Evolutionary conservation across 768 basidiomycete species (phyloP).

Genomic region (Pulveroboletus sp.): DNA sequence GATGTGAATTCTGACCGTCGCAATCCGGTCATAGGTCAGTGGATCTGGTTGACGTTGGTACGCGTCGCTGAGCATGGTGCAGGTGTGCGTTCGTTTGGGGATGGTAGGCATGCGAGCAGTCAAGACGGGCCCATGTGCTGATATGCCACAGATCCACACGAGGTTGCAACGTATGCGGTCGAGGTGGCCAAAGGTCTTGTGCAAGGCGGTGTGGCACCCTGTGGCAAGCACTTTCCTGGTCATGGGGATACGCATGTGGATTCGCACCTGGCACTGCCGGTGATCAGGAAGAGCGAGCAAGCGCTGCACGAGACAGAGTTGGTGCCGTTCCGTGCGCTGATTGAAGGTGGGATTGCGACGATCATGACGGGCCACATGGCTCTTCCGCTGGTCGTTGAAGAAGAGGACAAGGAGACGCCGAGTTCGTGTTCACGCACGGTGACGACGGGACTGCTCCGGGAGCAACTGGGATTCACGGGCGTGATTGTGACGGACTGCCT

Average conservation of each 20-base stretch:
- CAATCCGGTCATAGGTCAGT: slow-evolving; percentile 70
- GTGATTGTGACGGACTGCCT: slow-evolving; percentile 73
- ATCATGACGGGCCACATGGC: slow-evolving; percentile 80
- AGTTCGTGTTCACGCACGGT: slow-evolving; percentile 55
- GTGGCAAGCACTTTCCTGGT: slow-evolving; percentile 71
- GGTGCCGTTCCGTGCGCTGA: slow-evolving; percentile 52
- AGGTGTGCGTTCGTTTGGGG: slow-evolving; percentile 73
- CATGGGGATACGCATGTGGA: slow-evolving; percentile 74
- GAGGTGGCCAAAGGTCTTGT: slow-evolving; percentile 51
- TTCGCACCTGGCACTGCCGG: slow-evolving; percentile 64
- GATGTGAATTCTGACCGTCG: slow-evolving; percentile 69
- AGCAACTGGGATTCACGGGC: slow-evolving; percentile 50
- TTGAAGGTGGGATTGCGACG: slow-evolving; percentile 43
- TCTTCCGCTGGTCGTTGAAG: slow-evolving; percentile 48
- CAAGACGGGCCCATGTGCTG: too few species aligned
- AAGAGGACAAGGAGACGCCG: slow-evolving; percentile 47
- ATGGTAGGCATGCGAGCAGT: slow-evolving; percentile 39
- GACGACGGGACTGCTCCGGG: slow-evolving; percentile 51
- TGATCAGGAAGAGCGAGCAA: slow-evolving; percentile 48
- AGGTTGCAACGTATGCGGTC: slow-evolving; percentile 47
- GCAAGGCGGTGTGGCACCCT: slow-evolving; percentile 52
- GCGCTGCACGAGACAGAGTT: slow-evolving; percentile 50
- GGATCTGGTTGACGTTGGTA: not conserved
- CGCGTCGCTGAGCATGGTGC: not conserved
- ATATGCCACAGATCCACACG: slow-evolving; percentile 43